phyloP scores from a whole-genome alignment of 768 basidiomycete species.

The Boletus subcaerulescens region DNA sequence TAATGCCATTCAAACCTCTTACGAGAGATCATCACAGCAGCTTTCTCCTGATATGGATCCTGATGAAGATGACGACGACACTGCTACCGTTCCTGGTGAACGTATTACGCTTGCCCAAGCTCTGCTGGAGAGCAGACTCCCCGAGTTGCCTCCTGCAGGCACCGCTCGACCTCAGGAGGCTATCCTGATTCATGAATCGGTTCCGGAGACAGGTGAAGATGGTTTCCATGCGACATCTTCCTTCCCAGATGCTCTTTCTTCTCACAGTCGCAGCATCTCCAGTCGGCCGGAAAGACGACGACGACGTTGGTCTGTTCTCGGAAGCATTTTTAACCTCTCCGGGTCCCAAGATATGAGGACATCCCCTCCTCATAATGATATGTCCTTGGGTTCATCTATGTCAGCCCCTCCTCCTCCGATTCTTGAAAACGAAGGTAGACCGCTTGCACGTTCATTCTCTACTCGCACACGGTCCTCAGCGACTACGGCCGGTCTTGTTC shows the following conservation, averaged over 20 bases:
- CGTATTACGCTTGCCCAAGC: slow-evolving; percentile 71
- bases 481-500: slow-evolving; percentile 9
- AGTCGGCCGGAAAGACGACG: slow-evolving; percentile 43
- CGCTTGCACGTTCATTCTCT: slow-evolving; percentile 29
- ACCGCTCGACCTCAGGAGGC: slow-evolving; percentile 64
- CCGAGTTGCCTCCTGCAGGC: slow-evolving; percentile 69
- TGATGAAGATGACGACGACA: slow-evolving; percentile 59
- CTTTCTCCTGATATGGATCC: slow-evolving; percentile 40
- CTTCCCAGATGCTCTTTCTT: slow-evolving; percentile 42
- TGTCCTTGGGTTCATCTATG: slow-evolving; percentile 17
- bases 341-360: slow-evolving; percentile 25
- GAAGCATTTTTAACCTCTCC: slow-evolving; percentile 39
- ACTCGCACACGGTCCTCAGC: slow-evolving; percentile 14
- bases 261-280: slow-evolving; percentile 29
- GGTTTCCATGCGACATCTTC: slow-evolving; percentile 44
- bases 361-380: slow-evolving; percentile 25
- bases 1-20: slow-evolving; percentile 18
- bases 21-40: slow-evolving; percentile 31
- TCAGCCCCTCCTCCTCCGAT: slow-evolving; percentile 17
- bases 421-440: slow-evolving; percentile 15
- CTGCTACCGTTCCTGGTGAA: slow-evolving; percentile 42
- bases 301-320: slow-evolving; percentile 72
- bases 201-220: slow-evolving; percentile 40
- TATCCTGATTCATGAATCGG: slow-evolving; percentile 54
- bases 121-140: slow-evolving; percentile 74